Base-by-base conservation (phyloP, 2,329 filamentous ascomycete species). In the Monosporascus sp. region DNA sequence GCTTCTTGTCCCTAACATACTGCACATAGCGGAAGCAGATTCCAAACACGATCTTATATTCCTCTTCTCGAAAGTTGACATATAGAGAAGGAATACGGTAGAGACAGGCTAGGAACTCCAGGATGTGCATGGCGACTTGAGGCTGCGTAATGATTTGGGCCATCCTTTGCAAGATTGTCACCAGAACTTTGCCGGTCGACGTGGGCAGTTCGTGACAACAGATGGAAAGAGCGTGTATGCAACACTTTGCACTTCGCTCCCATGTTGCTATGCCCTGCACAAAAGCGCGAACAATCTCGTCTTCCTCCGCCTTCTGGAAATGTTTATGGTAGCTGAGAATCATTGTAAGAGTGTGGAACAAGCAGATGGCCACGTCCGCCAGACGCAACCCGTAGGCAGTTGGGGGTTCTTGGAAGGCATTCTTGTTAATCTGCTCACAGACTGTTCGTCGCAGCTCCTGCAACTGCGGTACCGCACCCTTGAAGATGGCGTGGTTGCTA, bases 21-120 rank as follows among this genome's bases (percentile, higher is more conserved):
- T 97, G 90, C 40, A 99, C 77, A 67, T 97, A 97, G 50, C 91
- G 86, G 69, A 96, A 91, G 65, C 91, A 97, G 47, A 99, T 95
- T 9, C 89, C 94, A 68, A 99, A 97, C 1, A 97, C 89, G 51
- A 90, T 91, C 57, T 90, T 89, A 70, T 93, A 97, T 64, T 97
- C 92, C 43, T 96, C 91, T 62, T 95, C 87, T 50, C 89, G 83
- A 67, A 97, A 89, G 65, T 96, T 95, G 65, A 90, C 85, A 66
- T 92, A 95, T 1, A 97, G 79, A 56, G 90, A 83, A 9, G 89
- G 90, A 54, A 97, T 76, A 37, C 93, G 86, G 51, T 92, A 91
- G 27, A 99, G 79, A 49, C 91, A 87, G 9, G 90, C 89, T n/a
- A 99, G 76, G 65, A 99, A 97, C 66, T 99, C 94, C 49, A 99